These are phyloP conservation scores for Pyronema domesticum DNA, from an alignment of 495 filamentous ascomycete genomes.

Conservation along the genomic window DNA sequence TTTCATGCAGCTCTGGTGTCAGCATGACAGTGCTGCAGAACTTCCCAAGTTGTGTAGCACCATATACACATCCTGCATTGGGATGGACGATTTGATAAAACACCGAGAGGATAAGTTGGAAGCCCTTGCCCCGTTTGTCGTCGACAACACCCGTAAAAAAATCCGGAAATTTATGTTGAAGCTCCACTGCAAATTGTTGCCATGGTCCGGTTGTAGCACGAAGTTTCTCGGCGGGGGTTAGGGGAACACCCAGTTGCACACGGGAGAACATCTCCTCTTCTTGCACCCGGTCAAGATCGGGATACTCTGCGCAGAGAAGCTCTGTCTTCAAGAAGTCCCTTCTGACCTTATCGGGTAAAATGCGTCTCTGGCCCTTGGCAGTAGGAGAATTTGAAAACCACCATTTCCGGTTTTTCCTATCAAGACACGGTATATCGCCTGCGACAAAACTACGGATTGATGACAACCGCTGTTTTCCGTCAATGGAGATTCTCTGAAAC, in stretches of 20 bases:
- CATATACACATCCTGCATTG: constrained; percentile 12
- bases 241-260: constrained; percentile 31
- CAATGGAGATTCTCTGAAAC: constrained; percentile 27
- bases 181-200: constrained; percentile 28
- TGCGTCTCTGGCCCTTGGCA: constrained; percentile 5
- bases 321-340: constrained; percentile 25
- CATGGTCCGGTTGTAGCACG: constrained; percentile 30
- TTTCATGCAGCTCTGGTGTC: constrained; percentile 10
- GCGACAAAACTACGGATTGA: constrained; percentile 31
- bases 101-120: constrained; percentile 22
- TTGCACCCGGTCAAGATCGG: constrained; percentile 25
- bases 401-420: constrained; percentile 26
- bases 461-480: constrained; percentile 35
- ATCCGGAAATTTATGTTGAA: constrained; percentile 27
- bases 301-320: constrained; percentile 30
- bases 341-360: constrained; percentile 23
- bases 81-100: constrained; percentile 20
- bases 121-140: constrained; percentile 25
- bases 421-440: constrained; percentile 30
- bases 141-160: constrained; percentile 26
- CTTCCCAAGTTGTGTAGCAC: constrained; percentile 10
- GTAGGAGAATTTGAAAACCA: constrained; percentile 16
- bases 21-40: constrained; percentile 13
- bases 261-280: constrained; percentile 35
- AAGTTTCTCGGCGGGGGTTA: constrained; percentile 35